A percentile compares a stretch with the other conserved stretches of the same genome.
These are phyloP conservation scores for Leishmania mexicana DNA, from an alignment of 208 protist genomes.

Conservation along the genomic window DNA sequence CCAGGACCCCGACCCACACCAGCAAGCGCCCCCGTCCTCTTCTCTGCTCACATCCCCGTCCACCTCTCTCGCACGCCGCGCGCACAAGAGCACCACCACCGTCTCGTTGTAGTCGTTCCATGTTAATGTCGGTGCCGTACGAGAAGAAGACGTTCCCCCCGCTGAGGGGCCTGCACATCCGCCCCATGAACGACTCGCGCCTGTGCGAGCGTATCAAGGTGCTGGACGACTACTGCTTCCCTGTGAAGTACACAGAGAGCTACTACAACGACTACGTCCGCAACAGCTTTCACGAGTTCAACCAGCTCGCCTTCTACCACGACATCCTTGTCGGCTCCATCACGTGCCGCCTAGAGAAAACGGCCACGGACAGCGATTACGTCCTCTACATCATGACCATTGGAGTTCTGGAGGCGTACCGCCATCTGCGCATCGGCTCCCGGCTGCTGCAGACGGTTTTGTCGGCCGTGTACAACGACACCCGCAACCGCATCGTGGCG, in stretches of 20 bases:
- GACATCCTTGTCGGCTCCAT: slow-evolving; percentile 92
- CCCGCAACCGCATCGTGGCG: slow-evolving; percentile 42
- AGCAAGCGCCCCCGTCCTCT: background rate
- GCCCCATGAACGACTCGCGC: slow-evolving; percentile 60
- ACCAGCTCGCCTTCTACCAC: slow-evolving; percentile 86
- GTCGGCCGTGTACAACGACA: slow-evolving; percentile 54
- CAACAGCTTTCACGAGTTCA: slow-evolving; percentile 60
- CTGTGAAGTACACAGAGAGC: slow-evolving; percentile 80
- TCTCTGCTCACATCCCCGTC: background rate
- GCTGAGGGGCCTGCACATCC: slow-evolving; percentile 71
- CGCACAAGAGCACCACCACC: background rate
- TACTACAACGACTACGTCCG: slow-evolving; percentile 86
- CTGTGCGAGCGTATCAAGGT: slow-evolving; percentile 81
- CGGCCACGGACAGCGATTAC: slow-evolving; percentile 48
- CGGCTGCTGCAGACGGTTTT: slow-evolving; percentile 69
- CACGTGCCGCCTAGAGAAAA: slow-evolving; percentile 86
- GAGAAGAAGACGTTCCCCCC: slow-evolving; percentile 35
- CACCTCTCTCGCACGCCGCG: background rate
- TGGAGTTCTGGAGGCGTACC: slow-evolving; percentile 90
- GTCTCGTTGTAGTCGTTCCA: background rate
- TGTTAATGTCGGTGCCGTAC: slow-evolving; percentile 23
- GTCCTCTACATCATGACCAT: slow-evolving; percentile 95
- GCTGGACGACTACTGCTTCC: slow-evolving; percentile 76
- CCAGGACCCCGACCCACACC: background rate
- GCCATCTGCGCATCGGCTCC: slow-evolving; percentile 83